These are phyloP conservation scores for Lithospermum erythrorhizon DNA, from an alignment of 257 asterid genomes.

Conservation along the genomic window DNA sequence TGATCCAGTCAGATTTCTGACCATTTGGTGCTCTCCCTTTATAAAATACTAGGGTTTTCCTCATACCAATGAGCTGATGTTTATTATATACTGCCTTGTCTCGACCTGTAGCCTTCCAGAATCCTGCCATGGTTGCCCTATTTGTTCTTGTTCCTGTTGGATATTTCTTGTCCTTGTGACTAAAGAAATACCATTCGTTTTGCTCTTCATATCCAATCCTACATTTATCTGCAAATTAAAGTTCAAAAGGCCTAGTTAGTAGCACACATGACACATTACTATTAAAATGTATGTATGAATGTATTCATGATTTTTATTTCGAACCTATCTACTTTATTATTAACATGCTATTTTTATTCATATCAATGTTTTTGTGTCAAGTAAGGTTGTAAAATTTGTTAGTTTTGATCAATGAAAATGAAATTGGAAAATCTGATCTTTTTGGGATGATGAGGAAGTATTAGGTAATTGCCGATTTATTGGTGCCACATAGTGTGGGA, in stretches of 20 bases:
- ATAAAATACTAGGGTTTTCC: slow-evolving; percentile 70
- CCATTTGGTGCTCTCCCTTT: slow-evolving; percentile 76
- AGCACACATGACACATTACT: background rate
- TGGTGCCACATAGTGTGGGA: no score
- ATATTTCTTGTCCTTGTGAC: slow-evolving; percentile 61
- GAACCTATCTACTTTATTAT: no score
- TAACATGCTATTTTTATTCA: no score
- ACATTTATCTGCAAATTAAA: slow-evolving; percentile 36
- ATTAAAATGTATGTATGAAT: no score
- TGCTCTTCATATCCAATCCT: slow-evolving; percentile 64
- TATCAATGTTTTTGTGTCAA: no score
- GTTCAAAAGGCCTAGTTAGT: background rate
- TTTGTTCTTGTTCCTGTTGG: slow-evolving; percentile 70
- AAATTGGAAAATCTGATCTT: no score
- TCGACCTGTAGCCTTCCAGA: slow-evolving; percentile 73
- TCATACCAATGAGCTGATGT: slow-evolving; percentile 54
- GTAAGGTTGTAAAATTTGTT: no score
- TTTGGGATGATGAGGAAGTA: no score
- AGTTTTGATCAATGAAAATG: no score
- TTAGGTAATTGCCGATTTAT: no score
- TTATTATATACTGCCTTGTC: slow-evolving; percentile 53
- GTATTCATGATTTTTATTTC: no score
- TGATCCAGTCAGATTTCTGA: slow-evolving; percentile 62
- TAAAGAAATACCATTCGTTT: slow-evolving; percentile 68
- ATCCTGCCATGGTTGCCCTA: slow-evolving; percentile 61